Evolutionary conservation across 208 protist species (phyloP), one percentile per base, ranked within the genome.

Genomic region (Trypanosoma platydactyli): DNA sequence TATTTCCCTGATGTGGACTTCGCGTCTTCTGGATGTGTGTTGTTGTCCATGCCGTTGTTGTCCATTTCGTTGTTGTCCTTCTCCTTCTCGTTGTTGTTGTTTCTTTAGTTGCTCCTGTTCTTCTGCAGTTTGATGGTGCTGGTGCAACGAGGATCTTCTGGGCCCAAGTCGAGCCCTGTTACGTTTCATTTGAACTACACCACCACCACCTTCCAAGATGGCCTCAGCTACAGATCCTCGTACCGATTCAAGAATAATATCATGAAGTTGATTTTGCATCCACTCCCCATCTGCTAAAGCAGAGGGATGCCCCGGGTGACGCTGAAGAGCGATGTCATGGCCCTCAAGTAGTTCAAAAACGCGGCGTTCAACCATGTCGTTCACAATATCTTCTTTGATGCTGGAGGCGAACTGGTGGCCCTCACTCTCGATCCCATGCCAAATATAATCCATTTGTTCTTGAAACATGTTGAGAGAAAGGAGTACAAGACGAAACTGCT

Each of bases 221-320:
- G 35, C 45, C 40, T 30, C 24, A 24, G 48, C 22, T 12, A 73
- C 35, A 6, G 51, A 7, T 11, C 61, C 67, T 45, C 58, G 29
- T 29, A 50, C 22, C 18, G 30, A 40, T 27, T 64, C 60, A 5
- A 41, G 5, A 46, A 73, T 54, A 24, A 29, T 51, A 38, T 66
- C 58, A 30, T 66, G 58, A 22, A 73, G 42, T 30, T 59, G 44
- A 59, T 73, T 73, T 12, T 73, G 58, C 35, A 41, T 42, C 67
- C 67, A 73, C 35, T 73, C 33, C 29, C 65, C 51, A 61, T 73
- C 67, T 40, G 58, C 66, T 29, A 73, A 45, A 4, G 52, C 33
- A 53, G 48, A 61, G 9, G 59, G 52, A 15, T 13, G 54, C 16
- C 54, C 59, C 54, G 45, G 5, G 38, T 66, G 30, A 25, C 58